A percentile compares a stretch with the other conserved stretches of the same genome.
Evolutionary conservation across 225 moss, liverwort and hornwort species (phyloP).

Genomic region (Marchantia polymorpha): DNA sequence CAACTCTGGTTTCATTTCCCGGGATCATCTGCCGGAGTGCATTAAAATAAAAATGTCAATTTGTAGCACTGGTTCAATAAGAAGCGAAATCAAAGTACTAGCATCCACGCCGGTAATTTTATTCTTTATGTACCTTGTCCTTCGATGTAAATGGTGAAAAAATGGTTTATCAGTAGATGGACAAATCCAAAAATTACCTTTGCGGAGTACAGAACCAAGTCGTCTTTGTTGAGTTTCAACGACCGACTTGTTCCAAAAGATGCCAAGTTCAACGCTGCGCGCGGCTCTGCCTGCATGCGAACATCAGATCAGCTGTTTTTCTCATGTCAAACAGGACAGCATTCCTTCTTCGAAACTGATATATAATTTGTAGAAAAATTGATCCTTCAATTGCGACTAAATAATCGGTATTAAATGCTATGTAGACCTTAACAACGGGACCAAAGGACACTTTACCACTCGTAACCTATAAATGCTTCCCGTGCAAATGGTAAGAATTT

Average conservation of each 20-base stretch:
- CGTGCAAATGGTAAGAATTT: background rate
- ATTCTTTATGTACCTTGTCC: no score
- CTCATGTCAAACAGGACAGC: background rate
- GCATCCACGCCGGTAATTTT: background rate
- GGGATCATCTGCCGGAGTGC: slow-evolving; percentile 76
- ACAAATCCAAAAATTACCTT: slow-evolving; percentile 47
- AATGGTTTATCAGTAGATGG: no score
- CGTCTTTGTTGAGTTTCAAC: slow-evolving; percentile 86
- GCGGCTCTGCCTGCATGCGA: slow-evolving; percentile 75
- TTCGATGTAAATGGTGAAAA: no score
- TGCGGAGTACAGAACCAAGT: slow-evolving; percentile 90
- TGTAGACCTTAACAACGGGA: no score
- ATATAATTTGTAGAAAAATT: no score
- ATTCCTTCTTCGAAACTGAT: background rate
- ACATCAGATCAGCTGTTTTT: background rate
- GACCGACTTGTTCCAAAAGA: slow-evolving; percentile 90
- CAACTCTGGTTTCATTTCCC: slow-evolving; percentile 97
- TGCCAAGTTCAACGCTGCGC: slow-evolving; percentile 92
- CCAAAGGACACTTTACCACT: no score
- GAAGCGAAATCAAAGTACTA: background rate
- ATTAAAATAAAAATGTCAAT: background rate
- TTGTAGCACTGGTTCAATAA: background rate
- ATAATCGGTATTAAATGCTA: no score
- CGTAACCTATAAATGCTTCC: background rate
- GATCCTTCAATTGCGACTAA: no score